Conservation (phyloP, 352 stramenopile genomes). For the Globisporangium nodosum region DNA sequence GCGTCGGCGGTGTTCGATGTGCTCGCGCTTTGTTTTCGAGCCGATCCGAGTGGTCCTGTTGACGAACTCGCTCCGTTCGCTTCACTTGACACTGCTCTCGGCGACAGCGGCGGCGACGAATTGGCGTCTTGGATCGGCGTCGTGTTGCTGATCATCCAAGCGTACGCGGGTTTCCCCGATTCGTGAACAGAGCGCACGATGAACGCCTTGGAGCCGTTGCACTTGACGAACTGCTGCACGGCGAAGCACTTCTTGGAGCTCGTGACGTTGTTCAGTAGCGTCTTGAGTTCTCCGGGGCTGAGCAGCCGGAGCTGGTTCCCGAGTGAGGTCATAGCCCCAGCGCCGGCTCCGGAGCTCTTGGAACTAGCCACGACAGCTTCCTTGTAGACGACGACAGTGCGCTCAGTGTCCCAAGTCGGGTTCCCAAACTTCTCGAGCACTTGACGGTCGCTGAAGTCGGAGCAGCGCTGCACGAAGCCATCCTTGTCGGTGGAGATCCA, state of each 20-base stretch:
- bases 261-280: constrained; percentile 56
- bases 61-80: not conserved
- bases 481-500: constrained; percentile 72
- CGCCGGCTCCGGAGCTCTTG: constrained; percentile 1
- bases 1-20: not conserved
- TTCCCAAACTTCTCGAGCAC: constrained; percentile 66
- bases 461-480: constrained; percentile 54
- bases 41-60: not conserved
- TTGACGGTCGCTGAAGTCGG: constrained; percentile 65
- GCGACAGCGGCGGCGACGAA: not conserved
- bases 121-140: constrained; percentile 29
- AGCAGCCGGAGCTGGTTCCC: constrained; percentile 68
- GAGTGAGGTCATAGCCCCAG: constrained; percentile 21
- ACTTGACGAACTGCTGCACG: constrained; percentile 65
- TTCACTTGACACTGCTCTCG: not conserved
- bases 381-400: constrained; percentile 58
- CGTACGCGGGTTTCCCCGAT: constrained; percentile 42
- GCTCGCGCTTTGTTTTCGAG: not conserved
- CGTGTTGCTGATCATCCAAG: constrained; percentile 82
- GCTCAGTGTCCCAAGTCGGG: constrained; percentile 28
- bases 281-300: constrained; percentile 57
- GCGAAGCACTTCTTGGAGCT: constrained; percentile 62
- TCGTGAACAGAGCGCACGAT: constrained; percentile 66
- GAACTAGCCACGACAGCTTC: constrained; percentile 35
- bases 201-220: constrained; percentile 70